Evolutionary conservation across 2,329 filamentous ascomycete genomes (phyloP).

Genomic region (Escovopsis sp.): DNA sequence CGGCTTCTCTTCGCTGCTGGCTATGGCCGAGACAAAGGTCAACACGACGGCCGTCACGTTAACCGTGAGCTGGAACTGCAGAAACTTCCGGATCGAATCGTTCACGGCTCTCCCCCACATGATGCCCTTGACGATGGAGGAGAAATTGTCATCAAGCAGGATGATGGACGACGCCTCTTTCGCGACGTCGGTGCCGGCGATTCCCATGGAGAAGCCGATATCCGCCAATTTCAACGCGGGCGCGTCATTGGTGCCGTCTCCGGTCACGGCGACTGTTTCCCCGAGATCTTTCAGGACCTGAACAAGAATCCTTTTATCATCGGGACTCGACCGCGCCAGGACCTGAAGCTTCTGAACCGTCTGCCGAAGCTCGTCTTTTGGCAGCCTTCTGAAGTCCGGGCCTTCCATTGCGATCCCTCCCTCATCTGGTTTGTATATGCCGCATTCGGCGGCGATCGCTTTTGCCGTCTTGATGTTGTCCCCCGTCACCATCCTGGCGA

Average conservation of each 20-base stretch:
- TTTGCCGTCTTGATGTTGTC: slow-evolving; percentile 42
- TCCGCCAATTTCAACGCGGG: slow-evolving; percentile 51
- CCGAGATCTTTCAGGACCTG: slow-evolving; percentile 37
- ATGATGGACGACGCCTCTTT: slow-evolving; percentile 57
- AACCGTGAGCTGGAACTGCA: slow-evolving; percentile 55
- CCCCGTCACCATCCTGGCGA: slow-evolving; percentile 45
- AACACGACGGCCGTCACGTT: slow-evolving; percentile 54
- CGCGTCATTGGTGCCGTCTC: slow-evolving; percentile 53
- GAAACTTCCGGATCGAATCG: slow-evolving; percentile 52
- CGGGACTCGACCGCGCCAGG: slow-evolving; percentile 42
- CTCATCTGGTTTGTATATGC: slow-evolving; percentile 37
- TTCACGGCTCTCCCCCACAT: slow-evolving; percentile 57
- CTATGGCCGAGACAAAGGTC: slow-evolving; percentile 49
- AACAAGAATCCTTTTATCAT: slow-evolving; percentile 44
- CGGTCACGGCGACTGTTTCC: slow-evolving; percentile 48
- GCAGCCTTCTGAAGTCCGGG: slow-evolving; percentile 43
- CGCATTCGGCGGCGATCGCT: slow-evolving; percentile 49
- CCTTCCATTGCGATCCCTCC: slow-evolving; percentile 54
- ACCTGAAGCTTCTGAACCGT: slow-evolving; percentile 35
- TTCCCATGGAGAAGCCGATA: slow-evolving; percentile 54
- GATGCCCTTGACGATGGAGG: slow-evolving; percentile 50
- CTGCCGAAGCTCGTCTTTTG: slow-evolving; percentile 35
- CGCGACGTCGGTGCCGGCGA: slow-evolving; percentile 51
- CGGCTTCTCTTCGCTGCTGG: slow-evolving; percentile 36
- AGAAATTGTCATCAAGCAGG: slow-evolving; percentile 52